Base-by-base conservation (phyloP, 2,329 filamentous ascomycete genomes). In the Didymella pomorum region DNA sequence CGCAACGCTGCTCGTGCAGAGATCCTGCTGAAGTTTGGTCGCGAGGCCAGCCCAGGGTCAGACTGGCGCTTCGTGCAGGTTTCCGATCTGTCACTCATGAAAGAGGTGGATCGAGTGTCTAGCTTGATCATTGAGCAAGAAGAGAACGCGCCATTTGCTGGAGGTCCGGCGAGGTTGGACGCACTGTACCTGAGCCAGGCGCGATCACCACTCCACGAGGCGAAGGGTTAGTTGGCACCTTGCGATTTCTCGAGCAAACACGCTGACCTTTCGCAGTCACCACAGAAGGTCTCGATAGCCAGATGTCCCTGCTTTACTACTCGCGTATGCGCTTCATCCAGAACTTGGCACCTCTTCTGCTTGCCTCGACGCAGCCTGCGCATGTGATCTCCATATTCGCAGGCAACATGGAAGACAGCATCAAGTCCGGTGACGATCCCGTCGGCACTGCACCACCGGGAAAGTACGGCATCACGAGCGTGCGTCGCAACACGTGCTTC, bases 211-310 rank as follows among this genome's bases (percentile, higher is more conserved):
- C 3, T 67, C 48, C 70, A 61, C 37, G 83, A 86, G 64, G 73
- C 75, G 26, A 77, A 76, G 26, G 78, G 88, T 58, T 67, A 85
- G 83, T 85, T 53, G 51, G 25, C 6, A 23, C 18, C 6, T 25
- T 5, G 9, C 3, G 18, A 9, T 2, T 12, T 9, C 9, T 6
- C 39, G 12, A 4, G 23, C 18, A 16, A 16, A 3, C 20, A 25
- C 9, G 31, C 21, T 45, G 35, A 39, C 31, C 5, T 11, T 10
- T 79, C 77, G 71, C 16, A 71, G 78, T 10, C 60, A 72, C 26
- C 60, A 69, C 52, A 7, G 78, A 79, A 68, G 75, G 74, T 7
- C 61, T 79, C 1, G 72, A 78, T 45, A 60, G 65, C 9, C 74
- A 75, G 47, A 66, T 72, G 61, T 63, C 64, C 4, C 66, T 70